Evolutionary conservation across 2,329 filamentous ascomycete genomes (phyloP), one percentile per base, ranked within the genome.

Genomic region (Neospermospora avenae): DNA sequence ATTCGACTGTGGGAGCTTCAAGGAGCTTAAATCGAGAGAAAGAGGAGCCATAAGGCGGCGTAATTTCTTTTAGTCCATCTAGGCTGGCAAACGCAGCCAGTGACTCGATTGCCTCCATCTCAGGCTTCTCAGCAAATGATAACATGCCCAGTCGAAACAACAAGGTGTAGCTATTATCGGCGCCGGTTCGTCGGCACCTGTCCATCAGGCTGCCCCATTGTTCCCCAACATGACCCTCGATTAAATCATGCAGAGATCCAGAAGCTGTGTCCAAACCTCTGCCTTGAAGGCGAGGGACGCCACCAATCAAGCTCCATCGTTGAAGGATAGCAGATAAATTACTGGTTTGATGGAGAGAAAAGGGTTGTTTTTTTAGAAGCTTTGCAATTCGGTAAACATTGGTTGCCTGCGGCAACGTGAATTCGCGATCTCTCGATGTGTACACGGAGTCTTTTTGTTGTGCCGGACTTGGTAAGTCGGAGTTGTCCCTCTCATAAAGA

Each of bases 221-320:
- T 42, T 70, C 68, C 31, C 59, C 56, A n/a, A 73, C 61, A 31
- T 65, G 62, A 14, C 68, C 67, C 35, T 72, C 71, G 6, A 71
- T 70, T 59, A 69, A 64, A 34, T 52, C 64, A 24, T 64, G 63
- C 0, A 74, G 73, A 58, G 60, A 69, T 52, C 13, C 58, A 28
- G 56, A 57, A 25, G 37, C 34, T 18, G 13, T 56, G 52, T 63
- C 35, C 48, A 25, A 39, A 44, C 28, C 28, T 61, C 44, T 46
- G 49, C 41, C 18, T 54, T 44, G 34, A 37, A 20, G 25, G 37
- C 24, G 52, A 35, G 28, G 28, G 28, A 64, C 71, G 31, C 77
- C 77, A 72, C 49, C 60, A 16, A 59, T 75, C 46, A 60, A 59
- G 59, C 66, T 71, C 65, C 70, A 76, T 68, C 18, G 18, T 44